Percentiles rank a stretch among this genome's conserved stretches.
phyloP scores from a whole-genome alignment of 192 early-diverging fungal species.

The Umbelopsis vinacea region DNA sequence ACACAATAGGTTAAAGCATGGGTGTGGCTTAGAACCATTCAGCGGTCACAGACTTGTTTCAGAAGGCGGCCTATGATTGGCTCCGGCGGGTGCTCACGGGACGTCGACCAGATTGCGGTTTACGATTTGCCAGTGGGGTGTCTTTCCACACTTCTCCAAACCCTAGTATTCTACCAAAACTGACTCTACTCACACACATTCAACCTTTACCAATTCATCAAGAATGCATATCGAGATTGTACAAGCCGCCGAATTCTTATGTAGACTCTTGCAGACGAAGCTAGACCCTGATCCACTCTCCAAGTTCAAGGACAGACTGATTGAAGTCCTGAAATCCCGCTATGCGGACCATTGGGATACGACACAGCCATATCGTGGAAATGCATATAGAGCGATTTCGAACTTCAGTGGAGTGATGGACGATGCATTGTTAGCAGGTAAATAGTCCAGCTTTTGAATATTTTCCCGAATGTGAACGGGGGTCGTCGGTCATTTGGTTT shows the following conservation, averaged over 20 bases:
- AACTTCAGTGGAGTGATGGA: slow-evolving; percentile 73
- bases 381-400: slow-evolving; percentile 78
- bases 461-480: neutral
- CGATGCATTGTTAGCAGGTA: slow-evolving; percentile 58
- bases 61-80: neutral
- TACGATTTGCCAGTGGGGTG: neutral
- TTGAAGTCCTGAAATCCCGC: slow-evolving; percentile 54
- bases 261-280: slow-evolving; percentile 33
- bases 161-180: neutral
- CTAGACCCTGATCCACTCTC: slow-evolving; percentile 21
- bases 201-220: neutral
- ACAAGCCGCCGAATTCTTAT: slow-evolving; percentile 43
- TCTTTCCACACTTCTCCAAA: neutral
- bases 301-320: slow-evolving; percentile 55
- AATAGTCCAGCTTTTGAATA: neutral
- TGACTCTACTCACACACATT: neutral
- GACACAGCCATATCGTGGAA: slow-evolving; percentile 64
- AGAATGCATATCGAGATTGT: slow-evolving; percentile 43
- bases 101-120: neutral
- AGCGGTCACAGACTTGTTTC: slow-evolving; percentile 7
- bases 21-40: neutral
- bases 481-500: neutral
- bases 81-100: slow-evolving; percentile 9
- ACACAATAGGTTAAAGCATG: no score
- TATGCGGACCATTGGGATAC: slow-evolving; percentile 77